These are phyloP conservation scores for Agapanthus africanus DNA, from an alignment of 106 monocot genomes.

Conservation along the genomic window DNA sequence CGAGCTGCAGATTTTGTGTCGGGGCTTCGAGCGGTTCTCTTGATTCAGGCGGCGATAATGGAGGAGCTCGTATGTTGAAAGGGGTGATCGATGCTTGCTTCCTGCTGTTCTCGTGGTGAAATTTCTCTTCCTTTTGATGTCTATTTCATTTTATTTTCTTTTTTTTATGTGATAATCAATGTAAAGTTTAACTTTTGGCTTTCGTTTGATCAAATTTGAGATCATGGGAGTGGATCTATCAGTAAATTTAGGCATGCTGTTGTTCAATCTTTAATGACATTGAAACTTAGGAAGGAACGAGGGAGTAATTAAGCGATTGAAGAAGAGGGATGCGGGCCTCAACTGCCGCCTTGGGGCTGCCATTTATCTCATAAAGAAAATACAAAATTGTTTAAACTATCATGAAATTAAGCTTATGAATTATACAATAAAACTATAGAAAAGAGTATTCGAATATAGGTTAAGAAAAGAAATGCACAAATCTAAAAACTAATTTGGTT, in stretches of 20 bases:
- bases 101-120: constrained; percentile 24
- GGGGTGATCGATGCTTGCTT: constrained; percentile 24
- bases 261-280: background rate
- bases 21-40: constrained; percentile 17
- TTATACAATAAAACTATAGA: too few relatives aligned
- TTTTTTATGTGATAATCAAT: background rate
- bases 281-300: too few relatives aligned
- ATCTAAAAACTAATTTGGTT: too few relatives aligned
- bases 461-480: too few relatives aligned
- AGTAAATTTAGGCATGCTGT: background rate
- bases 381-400: too few relatives aligned
- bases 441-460: too few relatives aligned
- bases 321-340: too few relatives aligned
- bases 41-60: constrained; percentile 7
- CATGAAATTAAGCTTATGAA: too few relatives aligned
- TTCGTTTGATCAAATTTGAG: background rate
- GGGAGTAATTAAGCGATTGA: too few relatives aligned
- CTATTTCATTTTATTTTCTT: background rate
- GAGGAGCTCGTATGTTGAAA: constrained; percentile 14
- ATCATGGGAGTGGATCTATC: background rate
- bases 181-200: background rate
- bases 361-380: too few relatives aligned
- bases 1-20: constrained; percentile 47
- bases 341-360: too few relatives aligned
- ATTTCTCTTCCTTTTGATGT: background rate